Evolutionary conservation across 2,329 filamentous ascomycete species (phyloP), one percentile per base, ranked within the genome.

Genomic region (Bipolaris sorokiniana): DNA sequence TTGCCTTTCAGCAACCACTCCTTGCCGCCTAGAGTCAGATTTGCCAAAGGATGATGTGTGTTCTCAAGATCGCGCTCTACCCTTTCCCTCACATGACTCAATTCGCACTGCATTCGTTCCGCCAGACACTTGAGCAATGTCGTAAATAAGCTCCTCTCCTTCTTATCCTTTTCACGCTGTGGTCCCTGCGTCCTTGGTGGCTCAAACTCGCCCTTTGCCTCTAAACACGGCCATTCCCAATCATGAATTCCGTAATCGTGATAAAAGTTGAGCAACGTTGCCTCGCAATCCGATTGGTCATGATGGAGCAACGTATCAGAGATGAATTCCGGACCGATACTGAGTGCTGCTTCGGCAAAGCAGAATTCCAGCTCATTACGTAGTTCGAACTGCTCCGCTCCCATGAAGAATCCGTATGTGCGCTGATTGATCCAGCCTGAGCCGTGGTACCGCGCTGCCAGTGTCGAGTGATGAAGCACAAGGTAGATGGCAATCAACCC

Each of bases 341-440:
- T 57, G 10, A 75, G 60, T 5, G 62, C 58, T 0, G 61, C 71
- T 62, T 75, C 73, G 0, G 66, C 62, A 37, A 74, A 74, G 38
- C 62, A 66, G 31, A 72, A 69, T 26, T 74, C 71, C 1, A 75
- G 46, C 22, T 73, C 70, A 10, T 61, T 67, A 33, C 72, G 71
- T 5, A 74, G 54, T 1, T 64, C 61, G 4, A 73, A 36, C 31
- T 69, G 67, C 20, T 71, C 68, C 7, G 59, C 63, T 48, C 71
- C 69, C 66, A 73, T 70, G 59, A 66, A 66, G 16, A 55, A 63
- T 22, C 71, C 71, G 38, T 72, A 71, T 1, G 62, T 68, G 18
- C 60, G 55, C 45, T 75, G 69, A 31, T 72, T 65, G n/a, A 75
- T 72, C 57, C 68, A 65, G 26, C 72, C 69, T n/a, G 64, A 58